Base-by-base conservation (phyloP, 495 filamentous ascomycete species). In the Xylaria cubensis region DNA sequence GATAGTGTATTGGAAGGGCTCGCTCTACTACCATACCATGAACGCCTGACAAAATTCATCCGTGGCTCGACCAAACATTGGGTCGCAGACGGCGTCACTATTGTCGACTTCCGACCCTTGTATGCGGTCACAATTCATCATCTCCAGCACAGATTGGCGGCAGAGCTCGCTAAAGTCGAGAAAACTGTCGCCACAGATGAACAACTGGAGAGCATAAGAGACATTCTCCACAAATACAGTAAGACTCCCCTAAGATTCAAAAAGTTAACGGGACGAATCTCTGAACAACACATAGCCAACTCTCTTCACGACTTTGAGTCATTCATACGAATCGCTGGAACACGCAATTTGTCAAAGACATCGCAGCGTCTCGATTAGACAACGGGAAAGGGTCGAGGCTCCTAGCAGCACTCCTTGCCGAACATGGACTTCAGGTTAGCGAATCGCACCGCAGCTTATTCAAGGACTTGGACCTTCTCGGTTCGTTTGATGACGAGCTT, bases 391-490 rank as follows among this genome's bases (percentile, higher is more conserved):
- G 51, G 51, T 55, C 51, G 21, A 55, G 24, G 51, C 51, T 55
- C 51, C 21, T 24, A 6, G 51, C 21, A 7, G 51, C 51, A 55
- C n/a, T 55, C 5, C 51, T 55, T 12, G 51, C 51, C 2, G 51
- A 55, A 55, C 51, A 55, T 29, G 51, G 51, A 13, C 51, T 55
- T 29, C 51, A 55, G 51, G 51, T 55, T n/a, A 21, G 7, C 6
- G 51, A 24, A 55, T 55, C 51, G 51, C 21, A 55, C 10, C 51
- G 51, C 21, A 55, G 51, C 24, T 8, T 55, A 55, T 55, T 55
- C 51, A 55, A 55, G 51, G 51, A 55, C 21, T 26, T 55, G 51
- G 51, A 55, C 51, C 51, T 55, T 26, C 21, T 55, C 24, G 51
- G 51, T 26, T 26, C n/a, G 6, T 55, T 55, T 26, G 51, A 55